phyloP scores from a whole-genome alignment of 768 basidiomycete species.

The Agaricus subrufescens region DNA sequence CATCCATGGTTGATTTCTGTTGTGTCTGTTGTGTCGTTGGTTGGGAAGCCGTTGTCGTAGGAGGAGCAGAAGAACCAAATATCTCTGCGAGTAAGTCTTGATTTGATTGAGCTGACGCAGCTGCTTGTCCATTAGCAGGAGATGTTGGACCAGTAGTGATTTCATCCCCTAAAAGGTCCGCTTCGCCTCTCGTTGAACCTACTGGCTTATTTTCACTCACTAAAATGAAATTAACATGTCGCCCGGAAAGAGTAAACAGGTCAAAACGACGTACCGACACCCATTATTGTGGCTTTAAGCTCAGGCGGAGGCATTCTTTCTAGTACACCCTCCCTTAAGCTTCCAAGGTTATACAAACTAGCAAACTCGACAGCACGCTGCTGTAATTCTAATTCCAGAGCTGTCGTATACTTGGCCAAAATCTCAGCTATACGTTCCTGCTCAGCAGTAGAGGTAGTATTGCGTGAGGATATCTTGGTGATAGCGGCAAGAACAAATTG shows the following conservation, averaged over 20 bases:
- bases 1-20: conserved; percentile 66
- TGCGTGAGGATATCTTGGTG: conserved; percentile 85
- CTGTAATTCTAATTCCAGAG: conserved; percentile 90
- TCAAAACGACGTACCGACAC: conserved; percentile 55
- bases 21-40: conserved; percentile 37
- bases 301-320: conserved; percentile 99
- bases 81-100: conserved; percentile 92
- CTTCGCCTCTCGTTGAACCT: conserved; percentile 70
- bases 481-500: conserved; percentile 90
- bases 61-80: conserved; percentile 54
- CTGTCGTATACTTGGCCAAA: conserved; percentile 78
- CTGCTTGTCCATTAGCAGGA: conserved; percentile 35
- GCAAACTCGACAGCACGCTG: conserved; percentile 96
- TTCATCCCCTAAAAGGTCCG: conserved; percentile 84
- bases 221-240: conserved; percentile 22
- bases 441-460: conserved; percentile 57
- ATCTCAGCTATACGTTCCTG: conserved; percentile 78
- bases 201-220: conserved; percentile 97
- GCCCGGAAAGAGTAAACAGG: background rate
- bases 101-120: conserved; percentile 49
- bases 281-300: conserved; percentile 94
- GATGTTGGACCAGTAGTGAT: conserved; percentile 20
- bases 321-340: conserved; percentile 78
- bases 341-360: conserved; percentile 72
- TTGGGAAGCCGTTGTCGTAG: conserved; percentile 28